Percentiles rank a stretch among this genome's conserved stretches.
phyloP scores from a whole-genome alignment of 1,284 basidiomycete species.

The Microbotryum intermedium region DNA sequence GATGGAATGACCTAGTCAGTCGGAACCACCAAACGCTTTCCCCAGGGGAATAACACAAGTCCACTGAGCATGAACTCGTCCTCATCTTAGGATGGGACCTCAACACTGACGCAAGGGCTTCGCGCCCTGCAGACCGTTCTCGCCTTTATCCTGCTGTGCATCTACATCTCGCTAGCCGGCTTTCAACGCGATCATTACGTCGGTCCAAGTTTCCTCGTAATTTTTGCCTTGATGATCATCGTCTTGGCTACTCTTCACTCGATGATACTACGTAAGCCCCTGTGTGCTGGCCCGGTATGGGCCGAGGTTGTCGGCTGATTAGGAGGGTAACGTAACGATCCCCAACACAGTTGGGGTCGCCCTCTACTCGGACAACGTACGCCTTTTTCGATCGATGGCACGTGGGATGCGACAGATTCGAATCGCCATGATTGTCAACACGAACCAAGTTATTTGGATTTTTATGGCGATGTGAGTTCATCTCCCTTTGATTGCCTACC shows the following conservation, averaged over 20 bases:
- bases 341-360: slow-evolving; percentile 8
- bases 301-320: too few species aligned
- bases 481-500: background rate
- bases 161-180: slow-evolving; percentile 29
- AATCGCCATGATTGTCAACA: slow-evolving; percentile 25
- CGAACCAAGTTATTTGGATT: slow-evolving; percentile 8
- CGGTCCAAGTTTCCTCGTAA: slow-evolving; percentile 9
- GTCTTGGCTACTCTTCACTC: slow-evolving; percentile 10
- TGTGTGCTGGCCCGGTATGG: too few species aligned
- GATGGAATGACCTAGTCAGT: too few species aligned
- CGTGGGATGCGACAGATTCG: slow-evolving; percentile 27
- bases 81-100: slow-evolving; percentile 7
- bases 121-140: slow-evolving; percentile 10
- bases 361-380: slow-evolving; percentile 11
- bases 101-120: background rate
- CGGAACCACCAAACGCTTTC: too few species aligned
- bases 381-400: slow-evolving; percentile 23
- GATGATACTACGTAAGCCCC: slow-evolving; percentile 9
- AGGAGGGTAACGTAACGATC: too few species aligned
- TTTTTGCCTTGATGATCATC: slow-evolving; percentile 9
- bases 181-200: slow-evolving; percentile 26
- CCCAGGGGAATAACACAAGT: too few species aligned
- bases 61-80: too few species aligned
- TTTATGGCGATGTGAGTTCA: background rate
- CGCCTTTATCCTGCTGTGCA: slow-evolving; percentile 14